Conservation (phyloP, 2,329 filamentous ascomycete species). For the Paraphaeosphaeria minitans region DNA sequence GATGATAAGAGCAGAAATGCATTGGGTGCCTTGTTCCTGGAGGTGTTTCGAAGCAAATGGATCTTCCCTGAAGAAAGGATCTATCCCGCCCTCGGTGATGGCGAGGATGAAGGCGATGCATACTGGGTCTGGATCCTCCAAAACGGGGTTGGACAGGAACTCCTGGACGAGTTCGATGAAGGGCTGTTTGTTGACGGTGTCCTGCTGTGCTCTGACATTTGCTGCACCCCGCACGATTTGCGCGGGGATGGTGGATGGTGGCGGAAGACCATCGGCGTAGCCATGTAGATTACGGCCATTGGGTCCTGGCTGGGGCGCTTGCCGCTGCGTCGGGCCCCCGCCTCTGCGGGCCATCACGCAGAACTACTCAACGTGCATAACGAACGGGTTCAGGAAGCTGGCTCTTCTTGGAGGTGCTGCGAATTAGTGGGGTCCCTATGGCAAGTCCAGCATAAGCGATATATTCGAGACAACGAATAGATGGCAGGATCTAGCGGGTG, state of each 20-base stretch:
- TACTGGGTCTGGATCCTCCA: conserved; percentile 67
- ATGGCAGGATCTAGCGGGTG: not conserved
- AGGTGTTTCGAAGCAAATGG: conserved; percentile 67
- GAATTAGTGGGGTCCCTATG: conserved; percentile 1
- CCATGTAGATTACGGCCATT: conserved; percentile 17
- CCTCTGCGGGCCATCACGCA: conserved; percentile 50
- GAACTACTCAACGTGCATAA: conserved; percentile 33
- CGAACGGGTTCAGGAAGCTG: conserved; percentile 10
- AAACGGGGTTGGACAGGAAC: conserved; percentile 56
- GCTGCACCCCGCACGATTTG: conserved; percentile 84
- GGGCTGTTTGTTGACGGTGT: conserved; percentile 71
- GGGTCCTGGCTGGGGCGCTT: conserved; percentile 23
- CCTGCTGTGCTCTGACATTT: conserved; percentile 64
- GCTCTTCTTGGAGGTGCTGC: conserved; percentile 1
- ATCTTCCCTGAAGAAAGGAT: conserved; percentile 70
- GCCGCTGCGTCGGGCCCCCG: conserved; percentile 39
- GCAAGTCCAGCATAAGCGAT: not conserved
- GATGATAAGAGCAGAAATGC: conserved; percentile 76
- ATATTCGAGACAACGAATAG: not conserved
- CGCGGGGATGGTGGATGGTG: conserved; percentile 82
- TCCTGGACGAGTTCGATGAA: conserved; percentile 76
- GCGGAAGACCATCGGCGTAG: conserved; percentile 32
- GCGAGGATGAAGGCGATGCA: conserved; percentile 88
- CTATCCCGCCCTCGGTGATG: conserved; percentile 78
- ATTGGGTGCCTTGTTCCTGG: conserved; percentile 68